phyloP scores from a whole-genome alignment of 495 filamentous ascomycete species.

The Neurospora sp. region DNA sequence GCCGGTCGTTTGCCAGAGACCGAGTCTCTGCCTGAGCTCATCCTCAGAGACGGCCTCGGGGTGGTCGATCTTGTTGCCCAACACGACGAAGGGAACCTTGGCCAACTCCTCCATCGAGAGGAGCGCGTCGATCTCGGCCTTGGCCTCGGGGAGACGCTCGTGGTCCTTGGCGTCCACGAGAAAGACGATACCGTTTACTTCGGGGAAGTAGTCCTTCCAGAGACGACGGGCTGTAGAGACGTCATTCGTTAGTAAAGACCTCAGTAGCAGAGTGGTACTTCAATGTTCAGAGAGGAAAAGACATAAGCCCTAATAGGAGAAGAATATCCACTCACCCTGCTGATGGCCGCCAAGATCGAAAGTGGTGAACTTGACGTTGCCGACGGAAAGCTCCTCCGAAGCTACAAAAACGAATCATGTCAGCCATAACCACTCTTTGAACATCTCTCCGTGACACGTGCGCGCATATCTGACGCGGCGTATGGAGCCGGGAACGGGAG shows the following conservation, averaged over 20 bases:
- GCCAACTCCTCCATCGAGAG: slow-evolving; percentile 85
- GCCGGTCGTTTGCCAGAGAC: slow-evolving; percentile 91
- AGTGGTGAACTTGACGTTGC: slow-evolving; percentile 92
- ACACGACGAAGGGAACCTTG: slow-evolving; percentile 89
- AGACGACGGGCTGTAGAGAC: slow-evolving; percentile 66
- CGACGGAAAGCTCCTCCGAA: slow-evolving; percentile 92
- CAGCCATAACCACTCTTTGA: slow-evolving; percentile 10
- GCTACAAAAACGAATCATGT: slow-evolving; percentile 37
- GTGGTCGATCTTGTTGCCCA: slow-evolving; percentile 99
- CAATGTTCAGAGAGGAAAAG: neutral
- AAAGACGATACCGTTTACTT: slow-evolving; percentile 96
- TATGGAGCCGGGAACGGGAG: neutral
- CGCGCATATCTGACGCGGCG: neutral
- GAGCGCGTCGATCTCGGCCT: slow-evolving; percentile 91
- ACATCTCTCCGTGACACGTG: slow-evolving; percentile 5
- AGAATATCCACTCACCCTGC: slow-evolving; percentile 56
- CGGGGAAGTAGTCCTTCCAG: slow-evolving; percentile 98
- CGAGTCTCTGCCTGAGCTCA: slow-evolving; percentile 79
- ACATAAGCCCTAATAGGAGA: neutral
- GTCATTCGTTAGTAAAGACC: neutral
- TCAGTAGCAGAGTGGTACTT: neutral
- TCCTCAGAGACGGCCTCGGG: slow-evolving; percentile 91
- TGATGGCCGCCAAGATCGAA: slow-evolving; percentile 97
- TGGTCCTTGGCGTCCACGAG: slow-evolving; percentile 95
- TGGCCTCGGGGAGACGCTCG: slow-evolving; percentile 86